Evolutionary conservation across 2,329 filamentous ascomycete species (phyloP).

Genomic region (Penicillium griseofulvum): DNA sequence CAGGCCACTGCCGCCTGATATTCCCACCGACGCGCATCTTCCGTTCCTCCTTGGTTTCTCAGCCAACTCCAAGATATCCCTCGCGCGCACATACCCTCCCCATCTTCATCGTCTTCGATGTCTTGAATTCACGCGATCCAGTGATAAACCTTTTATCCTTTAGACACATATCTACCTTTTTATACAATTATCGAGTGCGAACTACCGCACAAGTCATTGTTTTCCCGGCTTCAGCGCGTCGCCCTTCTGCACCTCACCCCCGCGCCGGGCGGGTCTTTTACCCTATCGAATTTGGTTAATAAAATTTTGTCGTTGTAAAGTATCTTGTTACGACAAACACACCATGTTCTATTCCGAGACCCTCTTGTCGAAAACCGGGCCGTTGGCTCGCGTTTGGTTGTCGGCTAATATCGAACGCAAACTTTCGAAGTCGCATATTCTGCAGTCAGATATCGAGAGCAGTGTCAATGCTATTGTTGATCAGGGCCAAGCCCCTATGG

Average conservation of each 20-base stretch:
- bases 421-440: conserved; percentile 91
- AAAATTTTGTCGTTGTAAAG: conserved; percentile 34
- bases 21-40: conserved; percentile 26
- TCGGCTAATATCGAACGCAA: conserved; percentile 98
- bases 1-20: conserved; percentile 14
- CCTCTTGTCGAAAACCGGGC: conserved; percentile 92
- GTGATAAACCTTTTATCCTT: conserved; percentile 1
- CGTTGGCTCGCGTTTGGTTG: conserved; percentile 94
- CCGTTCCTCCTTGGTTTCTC: conserved; percentile 21
- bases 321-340: conserved; percentile 10
- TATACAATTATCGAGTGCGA: conserved; percentile 6
- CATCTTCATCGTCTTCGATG: conserved; percentile 11
- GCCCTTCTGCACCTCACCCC: conserved; percentile 29
- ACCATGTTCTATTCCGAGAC: conserved; percentile 97
- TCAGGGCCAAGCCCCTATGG: conserved; percentile 89
- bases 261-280: conserved; percentile 33
- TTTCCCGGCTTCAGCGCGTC: conserved; percentile 36
- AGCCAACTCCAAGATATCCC: conserved; percentile 20
- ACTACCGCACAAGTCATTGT: conserved; percentile 26
- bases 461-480: conserved; percentile 95
- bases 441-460: conserved; percentile 91
- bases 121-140: conserved; percentile 12
- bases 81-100: conserved; percentile 12
- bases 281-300: conserved; percentile 25
- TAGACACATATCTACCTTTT: conserved; percentile 1